Evolutionary conservation across 228 moss, liverwort and hornwort genomes (phyloP).

Genomic region (Sphagnum magellanicum): DNA sequence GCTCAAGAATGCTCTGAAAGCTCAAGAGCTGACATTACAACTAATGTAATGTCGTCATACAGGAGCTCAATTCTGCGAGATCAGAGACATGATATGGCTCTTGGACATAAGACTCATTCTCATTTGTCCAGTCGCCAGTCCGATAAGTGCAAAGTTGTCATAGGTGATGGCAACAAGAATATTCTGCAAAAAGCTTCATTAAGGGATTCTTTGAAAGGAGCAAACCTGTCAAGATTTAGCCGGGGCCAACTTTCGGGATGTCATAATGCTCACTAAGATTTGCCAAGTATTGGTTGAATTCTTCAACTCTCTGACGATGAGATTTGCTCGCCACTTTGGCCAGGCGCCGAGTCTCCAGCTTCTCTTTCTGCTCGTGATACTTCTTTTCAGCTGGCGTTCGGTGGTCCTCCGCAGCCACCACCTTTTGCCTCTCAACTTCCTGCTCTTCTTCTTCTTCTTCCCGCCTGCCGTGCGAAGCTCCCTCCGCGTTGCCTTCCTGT

Average conservation of each 20-base stretch:
- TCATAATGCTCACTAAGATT: slow-evolving; percentile 98
- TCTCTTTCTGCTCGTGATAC: slow-evolving; percentile 71
- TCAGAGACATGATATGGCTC: too few species aligned
- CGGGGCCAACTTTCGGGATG: slow-evolving; percentile 91
- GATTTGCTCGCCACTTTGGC: slow-evolving; percentile 74
- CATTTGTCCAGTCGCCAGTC: too few species aligned
- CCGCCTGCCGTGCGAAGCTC: slow-evolving; percentile 5
- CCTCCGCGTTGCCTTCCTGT: slow-evolving; percentile 13
- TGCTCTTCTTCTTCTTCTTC: slow-evolving; percentile 7
- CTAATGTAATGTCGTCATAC: too few species aligned
- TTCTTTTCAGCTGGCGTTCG: slow-evolving; percentile 72
- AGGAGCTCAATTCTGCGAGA: too few species aligned
- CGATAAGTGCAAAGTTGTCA: too few species aligned
- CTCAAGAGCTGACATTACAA: too few species aligned
- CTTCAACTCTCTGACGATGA: slow-evolving; percentile 85
- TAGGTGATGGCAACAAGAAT: too few species aligned
- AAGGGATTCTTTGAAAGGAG: too few species aligned
- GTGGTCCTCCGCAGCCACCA: slow-evolving; percentile 45
- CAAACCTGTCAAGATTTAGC: slow-evolving; percentile 15
- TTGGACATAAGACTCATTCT: too few species aligned
- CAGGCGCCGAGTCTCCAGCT: slow-evolving; percentile 60
- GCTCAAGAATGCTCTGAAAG: too few species aligned
- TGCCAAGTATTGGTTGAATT: slow-evolving; percentile 89
- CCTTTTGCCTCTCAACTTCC: slow-evolving; percentile 35
- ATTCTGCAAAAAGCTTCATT: too few species aligned